Percentiles rank a stretch among this genome's conserved stretches.
These are phyloP conservation scores for Fusarium proliferatum DNA, from an alignment of 2,329 filamentous ascomycete species.

Conservation along the genomic window DNA sequence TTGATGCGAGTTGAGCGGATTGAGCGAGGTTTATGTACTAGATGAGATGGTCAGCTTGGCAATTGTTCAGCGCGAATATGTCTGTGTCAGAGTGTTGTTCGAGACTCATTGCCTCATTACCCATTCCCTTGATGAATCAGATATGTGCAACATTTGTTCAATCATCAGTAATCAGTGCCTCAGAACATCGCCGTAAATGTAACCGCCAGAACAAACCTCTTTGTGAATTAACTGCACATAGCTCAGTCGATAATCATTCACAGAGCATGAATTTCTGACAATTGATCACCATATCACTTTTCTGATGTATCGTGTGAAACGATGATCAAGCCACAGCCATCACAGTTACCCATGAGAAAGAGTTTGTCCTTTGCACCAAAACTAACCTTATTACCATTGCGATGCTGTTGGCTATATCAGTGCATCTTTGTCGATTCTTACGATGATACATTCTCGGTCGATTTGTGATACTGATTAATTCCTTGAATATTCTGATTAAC, in stretches of 20 bases:
- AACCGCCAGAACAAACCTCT: not conserved
- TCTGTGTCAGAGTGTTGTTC: fast-evolving
- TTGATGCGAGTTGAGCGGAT: not conserved
- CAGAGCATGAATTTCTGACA: fast-evolving
- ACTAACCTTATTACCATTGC: fast-evolving
- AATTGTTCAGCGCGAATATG: fast-evolving
- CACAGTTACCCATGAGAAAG: fast-evolving
- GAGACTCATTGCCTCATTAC: fast-evolving
- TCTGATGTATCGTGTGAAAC: fast-evolving
- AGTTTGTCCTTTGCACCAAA: fast-evolving
- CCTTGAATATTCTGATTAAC: too few relatives aligned
- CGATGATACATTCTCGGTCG: too few relatives aligned
- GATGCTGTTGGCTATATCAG: fast-evolving
- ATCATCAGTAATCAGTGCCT: fast-evolving
- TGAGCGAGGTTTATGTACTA: not conserved
- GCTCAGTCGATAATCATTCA: fast-evolving
- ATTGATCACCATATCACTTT: fast-evolving
- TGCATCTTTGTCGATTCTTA: too few relatives aligned
- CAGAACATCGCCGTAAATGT: fast-evolving
- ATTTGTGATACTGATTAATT: too few relatives aligned
- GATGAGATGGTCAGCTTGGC: too few relatives aligned
- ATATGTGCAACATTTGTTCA: not conserved
- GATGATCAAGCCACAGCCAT: not conserved
- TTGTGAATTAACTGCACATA: fast-evolving
- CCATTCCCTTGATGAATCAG: not conserved